Evolutionary conservation across 1,139 yeast species (phyloP).

Genomic region (Wickerhamomyces sp.): DNA sequence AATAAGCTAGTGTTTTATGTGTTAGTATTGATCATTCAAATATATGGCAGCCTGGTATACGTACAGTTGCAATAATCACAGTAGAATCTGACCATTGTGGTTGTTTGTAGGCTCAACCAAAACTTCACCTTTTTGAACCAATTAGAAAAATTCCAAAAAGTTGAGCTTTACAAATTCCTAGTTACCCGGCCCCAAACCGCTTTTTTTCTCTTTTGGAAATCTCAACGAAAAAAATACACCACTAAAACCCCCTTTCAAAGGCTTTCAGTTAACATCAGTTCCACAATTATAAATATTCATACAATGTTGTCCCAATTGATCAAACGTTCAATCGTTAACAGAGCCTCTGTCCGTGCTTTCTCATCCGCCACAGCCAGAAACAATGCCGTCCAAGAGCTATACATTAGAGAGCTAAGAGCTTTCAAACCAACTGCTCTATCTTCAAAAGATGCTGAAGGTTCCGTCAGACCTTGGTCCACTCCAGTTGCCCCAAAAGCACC

Average conservation of each 20-base stretch:
- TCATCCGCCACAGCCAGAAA: constrained; percentile 31
- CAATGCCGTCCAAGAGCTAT: constrained; percentile 76
- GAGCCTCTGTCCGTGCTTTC: constrained; percentile 30
- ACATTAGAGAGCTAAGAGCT: constrained; percentile 79
- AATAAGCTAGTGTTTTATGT: constrained; percentile 53
- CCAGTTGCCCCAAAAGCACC: constrained; percentile 76
- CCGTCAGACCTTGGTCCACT: constrained; percentile 75
- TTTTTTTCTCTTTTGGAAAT: neutral
- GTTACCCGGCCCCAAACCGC: no score
- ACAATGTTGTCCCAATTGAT: constrained; percentile 11
- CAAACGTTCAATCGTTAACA: constrained; percentile 19
- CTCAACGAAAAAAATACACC: constrained; percentile 1
- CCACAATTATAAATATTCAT: neutral
- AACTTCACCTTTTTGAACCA: neutral
- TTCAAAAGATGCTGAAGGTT: constrained; percentile 69
- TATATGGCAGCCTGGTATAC: no score
- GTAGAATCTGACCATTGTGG: constrained; percentile 47
- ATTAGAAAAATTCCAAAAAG: neutral
- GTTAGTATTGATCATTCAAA: no score
- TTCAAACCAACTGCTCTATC: constrained; percentile 80
- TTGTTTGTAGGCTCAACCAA: no score
- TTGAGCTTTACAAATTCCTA: no score
- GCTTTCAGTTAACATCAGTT: no score
- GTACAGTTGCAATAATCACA: constrained; percentile 79
- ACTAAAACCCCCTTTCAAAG: constrained; percentile 2